Base-by-base conservation (phyloP, 164 flowering plant genomes). In the Dillenia suffruticosa region DNA sequence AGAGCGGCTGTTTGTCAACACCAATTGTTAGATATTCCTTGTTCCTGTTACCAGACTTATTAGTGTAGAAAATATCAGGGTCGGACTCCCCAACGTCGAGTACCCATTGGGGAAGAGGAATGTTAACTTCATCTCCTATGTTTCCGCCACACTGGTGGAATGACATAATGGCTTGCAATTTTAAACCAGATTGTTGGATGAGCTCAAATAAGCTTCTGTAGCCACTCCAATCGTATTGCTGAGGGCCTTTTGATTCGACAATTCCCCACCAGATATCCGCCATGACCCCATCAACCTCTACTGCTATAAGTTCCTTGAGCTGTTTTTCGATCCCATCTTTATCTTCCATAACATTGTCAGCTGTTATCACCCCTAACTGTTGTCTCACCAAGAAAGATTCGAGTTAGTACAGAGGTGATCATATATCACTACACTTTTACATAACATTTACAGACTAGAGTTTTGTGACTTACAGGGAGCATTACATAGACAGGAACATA, bases 251-350 rank as follows among this genome's bases (percentile, higher is more conserved):
- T 12, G 79, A 65, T 73, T 90, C 98, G 47, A 87, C 67, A 11
- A 86, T 78, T 15, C 96, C 96, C 97, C 96, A 90, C 98, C 96
- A 88, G 8, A 90, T 88, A 69, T 92, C 98, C n/a, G 81, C 76
- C 97, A 92, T 90, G 5, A 88, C 83, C 40, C 97, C 98, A 72
- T 92, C 96, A 14, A 88, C 82, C 7, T 77, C 92, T 6, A 81
- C 92, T 9, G 61, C 75, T 55, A 57, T 78, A 14, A 89, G 79
- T 67, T 81, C 64, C 78, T 70, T 75, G 46, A 92, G 87, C 73
- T 87, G 89, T 55, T 70, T 73, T 73, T 74, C 80, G 0, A 84
- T 67, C 51, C 52, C 68, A 0, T 75, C 79, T 64, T 57, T 58
- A 62, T 81, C 70, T 49, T 65, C 71, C 0, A 92, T 48, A 16